Evolutionary conservation across 768 basidiomycete genomes (phyloP).

Genomic region (Pisolithus microcarpus): DNA sequence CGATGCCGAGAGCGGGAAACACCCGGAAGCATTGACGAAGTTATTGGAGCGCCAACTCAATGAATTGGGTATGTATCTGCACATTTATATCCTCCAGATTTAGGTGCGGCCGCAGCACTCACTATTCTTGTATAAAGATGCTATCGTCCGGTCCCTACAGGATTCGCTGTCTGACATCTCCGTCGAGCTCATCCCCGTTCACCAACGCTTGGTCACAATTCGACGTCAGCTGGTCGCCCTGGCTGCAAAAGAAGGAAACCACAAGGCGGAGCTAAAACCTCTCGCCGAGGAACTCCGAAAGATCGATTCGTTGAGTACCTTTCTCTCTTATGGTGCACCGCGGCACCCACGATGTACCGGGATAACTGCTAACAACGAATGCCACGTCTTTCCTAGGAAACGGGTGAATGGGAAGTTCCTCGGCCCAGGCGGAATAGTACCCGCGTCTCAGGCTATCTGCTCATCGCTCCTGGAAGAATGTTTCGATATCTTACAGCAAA

Average conservation of each 20-base stretch:
- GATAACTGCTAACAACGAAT: slow-evolving; percentile 1
- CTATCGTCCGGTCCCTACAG: slow-evolving; percentile 68
- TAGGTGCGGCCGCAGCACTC: slow-evolving; percentile 1
- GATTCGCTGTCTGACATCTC: slow-evolving; percentile 83
- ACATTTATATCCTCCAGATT: slow-evolving; percentile 4
- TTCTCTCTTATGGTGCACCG: slow-evolving; percentile 17
- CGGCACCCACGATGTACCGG: slow-evolving; percentile 13
- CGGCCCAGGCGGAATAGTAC: slow-evolving; percentile 83
- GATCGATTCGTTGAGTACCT: slow-evolving; percentile 87
- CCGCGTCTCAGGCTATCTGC: slow-evolving; percentile 85
- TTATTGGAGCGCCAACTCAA: slow-evolving; percentile 86
- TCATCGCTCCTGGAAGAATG: slow-evolving; percentile 92
- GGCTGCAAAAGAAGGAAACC: slow-evolving; percentile 78
- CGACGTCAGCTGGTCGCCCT: slow-evolving; percentile 85
- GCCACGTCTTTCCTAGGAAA: slow-evolving; percentile 41
- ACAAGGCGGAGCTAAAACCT: slow-evolving; percentile 83
- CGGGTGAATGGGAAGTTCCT: slow-evolving; percentile 96
- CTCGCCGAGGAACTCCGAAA: slow-evolving; percentile 88
- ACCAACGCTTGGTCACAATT: slow-evolving; percentile 81
- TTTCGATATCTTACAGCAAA: slow-evolving; percentile 93
- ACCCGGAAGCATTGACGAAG: slow-evolving; percentile 80
- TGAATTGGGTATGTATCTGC: slow-evolving; percentile 70
- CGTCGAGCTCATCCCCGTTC: slow-evolving; percentile 83
- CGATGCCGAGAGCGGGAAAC: slow-evolving; percentile 74
- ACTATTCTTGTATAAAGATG: slow-evolving; percentile 41